Conservation (phyloP, 768 basidiomycete genomes). For the Pluteus cervinus region DNA sequence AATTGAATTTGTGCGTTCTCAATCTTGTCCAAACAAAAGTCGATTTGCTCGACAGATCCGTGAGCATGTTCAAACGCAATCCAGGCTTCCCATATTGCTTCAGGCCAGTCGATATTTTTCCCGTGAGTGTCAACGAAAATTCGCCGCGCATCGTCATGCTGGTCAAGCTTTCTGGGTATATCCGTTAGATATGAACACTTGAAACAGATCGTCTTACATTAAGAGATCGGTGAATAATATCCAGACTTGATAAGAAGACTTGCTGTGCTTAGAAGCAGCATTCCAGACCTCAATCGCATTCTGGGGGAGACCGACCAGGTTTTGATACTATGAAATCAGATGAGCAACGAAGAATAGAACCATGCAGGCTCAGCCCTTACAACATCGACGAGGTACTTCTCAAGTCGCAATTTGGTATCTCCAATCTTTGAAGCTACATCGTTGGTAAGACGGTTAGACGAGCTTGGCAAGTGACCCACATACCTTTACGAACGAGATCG, state of each 20-base stretch:
- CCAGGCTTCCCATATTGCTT: constrained; percentile 91
- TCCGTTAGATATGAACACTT: constrained; percentile 6
- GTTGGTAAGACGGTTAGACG: background rate
- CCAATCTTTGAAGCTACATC: constrained; percentile 53
- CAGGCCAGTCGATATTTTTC: constrained; percentile 90
- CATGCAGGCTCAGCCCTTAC: constrained; percentile 40
- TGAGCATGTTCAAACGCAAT: constrained; percentile 79
- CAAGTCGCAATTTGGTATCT: constrained; percentile 73
- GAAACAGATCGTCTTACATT: constrained; percentile 40
- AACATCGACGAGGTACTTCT: constrained; percentile 73
- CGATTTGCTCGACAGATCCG: constrained; percentile 64
- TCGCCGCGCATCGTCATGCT: constrained; percentile 55
- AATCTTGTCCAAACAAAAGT: constrained; percentile 55
- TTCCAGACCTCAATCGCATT: constrained; percentile 60
- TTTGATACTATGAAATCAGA: constrained; percentile 35
- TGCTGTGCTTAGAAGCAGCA: constrained; percentile 57
- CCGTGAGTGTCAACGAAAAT: constrained; percentile 60
- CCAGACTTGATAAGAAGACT: constrained; percentile 73
- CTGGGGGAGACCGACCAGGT: constrained; percentile 41
- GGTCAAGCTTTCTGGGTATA: constrained; percentile 40
- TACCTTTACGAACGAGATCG: constrained; percentile 53
- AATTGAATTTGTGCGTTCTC: constrained; percentile 59
- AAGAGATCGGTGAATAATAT: constrained; percentile 66
- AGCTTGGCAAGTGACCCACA: constrained; percentile 6
- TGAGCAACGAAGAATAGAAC: constrained; percentile 1